Evolutionary conservation across 2,329 filamentous ascomycete genomes (phyloP).

Genomic region (Aspergillus spinulosporus): DNA sequence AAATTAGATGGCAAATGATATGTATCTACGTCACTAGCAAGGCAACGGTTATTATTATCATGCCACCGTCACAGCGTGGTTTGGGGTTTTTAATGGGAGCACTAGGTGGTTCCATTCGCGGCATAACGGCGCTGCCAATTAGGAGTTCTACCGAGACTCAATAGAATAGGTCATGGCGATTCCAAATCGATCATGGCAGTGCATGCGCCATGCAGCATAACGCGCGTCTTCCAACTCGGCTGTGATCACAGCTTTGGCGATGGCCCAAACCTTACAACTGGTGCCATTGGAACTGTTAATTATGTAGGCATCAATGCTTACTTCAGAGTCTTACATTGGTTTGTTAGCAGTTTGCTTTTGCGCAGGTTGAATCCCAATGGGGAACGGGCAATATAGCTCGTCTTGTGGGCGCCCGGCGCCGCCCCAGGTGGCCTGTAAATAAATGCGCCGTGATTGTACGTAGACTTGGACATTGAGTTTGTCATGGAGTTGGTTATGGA

Average conservation of each 20-base stretch:
- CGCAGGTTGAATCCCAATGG: too few relatives aligned
- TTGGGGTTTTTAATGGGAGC: neutral
- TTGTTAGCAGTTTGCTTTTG: too few relatives aligned
- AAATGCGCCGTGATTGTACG: too few relatives aligned
- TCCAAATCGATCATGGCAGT: conserved; percentile 8
- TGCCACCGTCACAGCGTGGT: neutral
- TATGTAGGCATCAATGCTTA: too few relatives aligned
- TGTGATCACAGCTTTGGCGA: neutral
- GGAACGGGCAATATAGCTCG: too few relatives aligned
- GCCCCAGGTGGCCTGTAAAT: too few relatives aligned
- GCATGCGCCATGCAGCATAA: neutral
- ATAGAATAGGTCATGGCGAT: neutral
- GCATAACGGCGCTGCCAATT: neutral
- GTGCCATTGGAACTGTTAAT: neutral
- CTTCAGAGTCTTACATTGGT: too few relatives aligned
- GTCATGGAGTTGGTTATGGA: neutral
- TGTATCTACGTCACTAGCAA: neutral
- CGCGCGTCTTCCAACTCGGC: neutral
- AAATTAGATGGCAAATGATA: neutral
- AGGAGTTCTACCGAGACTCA: neutral
- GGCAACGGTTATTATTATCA: neutral
- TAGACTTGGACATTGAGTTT: too few relatives aligned
- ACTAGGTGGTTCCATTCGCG: neutral
- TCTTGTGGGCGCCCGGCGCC: too few relatives aligned
- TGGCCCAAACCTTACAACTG: neutral